phyloP scores from a whole-genome alignment of 2,329 filamentous ascomycete species.

The Claviceps lovelessii region DNA sequence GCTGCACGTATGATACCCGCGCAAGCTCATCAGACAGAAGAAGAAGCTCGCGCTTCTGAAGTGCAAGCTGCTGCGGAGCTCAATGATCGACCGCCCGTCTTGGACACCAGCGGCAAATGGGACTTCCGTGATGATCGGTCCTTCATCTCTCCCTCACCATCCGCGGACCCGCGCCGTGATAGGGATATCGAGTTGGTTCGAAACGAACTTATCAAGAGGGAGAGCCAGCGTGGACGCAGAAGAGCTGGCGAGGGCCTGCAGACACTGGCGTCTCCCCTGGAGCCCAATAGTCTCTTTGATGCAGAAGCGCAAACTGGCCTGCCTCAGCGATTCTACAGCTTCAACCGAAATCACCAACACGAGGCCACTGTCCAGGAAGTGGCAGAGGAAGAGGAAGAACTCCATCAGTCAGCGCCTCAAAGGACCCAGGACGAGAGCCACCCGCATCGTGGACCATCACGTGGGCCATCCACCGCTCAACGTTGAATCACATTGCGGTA shows the following conservation, averaged over 20 bases:
- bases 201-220: conserved; percentile 23
- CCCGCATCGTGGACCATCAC: conserved; percentile 1
- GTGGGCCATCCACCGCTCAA: conserved; percentile 9
- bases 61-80: conserved; percentile 30
- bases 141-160: conserved; percentile 12
- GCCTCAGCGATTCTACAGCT: conserved; percentile 17
- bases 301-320: conserved; percentile 28
- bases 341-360: conserved; percentile 10
- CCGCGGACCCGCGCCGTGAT: conserved; percentile 22
- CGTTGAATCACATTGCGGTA: background rate
- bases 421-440: background rate
- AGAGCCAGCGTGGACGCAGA: conserved; percentile 34
- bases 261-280: conserved; percentile 17
- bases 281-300: conserved; percentile 25
- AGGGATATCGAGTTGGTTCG: conserved; percentile 25
- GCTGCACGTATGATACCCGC: conserved; percentile 49
- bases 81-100: conserved; percentile 23
- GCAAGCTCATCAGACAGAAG: conserved; percentile 14
- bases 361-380: conserved; percentile 5
- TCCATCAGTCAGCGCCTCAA: conserved; percentile 7
- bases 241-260: conserved; percentile 33
- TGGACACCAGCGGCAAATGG: conserved; percentile 12
- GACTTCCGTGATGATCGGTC: conserved; percentile 8
- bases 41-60: conserved; percentile 23
- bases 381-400: conserved; percentile 7